Base-by-base conservation (phyloP, 1,284 basidiomycete genomes). In the Takashimella koratensis region DNA sequence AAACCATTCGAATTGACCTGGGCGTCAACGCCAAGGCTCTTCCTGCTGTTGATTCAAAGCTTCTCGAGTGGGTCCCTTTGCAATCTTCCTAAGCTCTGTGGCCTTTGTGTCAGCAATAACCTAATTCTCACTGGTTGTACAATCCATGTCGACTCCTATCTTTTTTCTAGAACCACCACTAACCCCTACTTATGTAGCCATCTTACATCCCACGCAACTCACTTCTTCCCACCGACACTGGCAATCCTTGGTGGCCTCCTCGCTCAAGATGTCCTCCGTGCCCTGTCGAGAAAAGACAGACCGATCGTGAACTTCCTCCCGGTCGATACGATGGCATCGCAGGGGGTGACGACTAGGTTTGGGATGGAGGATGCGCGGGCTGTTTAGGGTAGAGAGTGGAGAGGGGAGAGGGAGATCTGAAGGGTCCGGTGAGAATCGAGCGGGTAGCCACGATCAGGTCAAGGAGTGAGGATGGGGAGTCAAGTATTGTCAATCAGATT, bases 211-310 rank as follows among this genome's bases (percentile, higher is more conserved):
- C 86, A 87, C n/a, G 86, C 90, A 13, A 76, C 78, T n/a, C 84
- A 87, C 70, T 88, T 95, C 70, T 88, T 95, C 78, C 85, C 89
- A 3, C 88, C 93, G 2, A 84, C 93, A 3, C 87, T 92, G 70
- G 93, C 93, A 0, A 87, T 98, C 25, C 80, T 98, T 43, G 95
- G 96, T 25, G 96, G 96, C 13, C 83, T 98, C 73, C 77, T 98
- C 13, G 93, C 87, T 2, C 96, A 98, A 75, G 95, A 98, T 71
- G 86, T 98, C 49, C 79, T 99, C 43, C 95, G 97, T 73, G 85
- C 89, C 0, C 79, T 98, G 36, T 89, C 88, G 42, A 89, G 86
- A 51, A 86, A 91, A 51, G 94, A 98, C 67, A 84, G 86, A 44
- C 95, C 95, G 1, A 86, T 97, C 56, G 86, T 88, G 49, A 98